These are phyloP conservation scores for Fusarium sp. DNA, from an alignment of 2,329 filamentous ascomycete genomes.

Conservation along the genomic window DNA sequence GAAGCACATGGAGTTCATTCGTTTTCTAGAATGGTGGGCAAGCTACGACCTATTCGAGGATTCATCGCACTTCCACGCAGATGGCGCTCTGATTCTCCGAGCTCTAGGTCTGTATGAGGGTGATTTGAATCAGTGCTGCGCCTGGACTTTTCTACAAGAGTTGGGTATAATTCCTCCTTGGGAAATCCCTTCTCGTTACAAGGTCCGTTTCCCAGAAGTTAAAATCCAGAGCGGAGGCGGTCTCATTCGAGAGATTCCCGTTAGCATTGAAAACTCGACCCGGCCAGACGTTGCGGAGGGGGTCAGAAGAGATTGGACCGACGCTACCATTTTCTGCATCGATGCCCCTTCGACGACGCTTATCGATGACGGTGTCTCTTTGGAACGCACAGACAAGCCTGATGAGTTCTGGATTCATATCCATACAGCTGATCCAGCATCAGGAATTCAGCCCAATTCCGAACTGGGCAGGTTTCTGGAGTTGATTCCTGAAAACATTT, in stretches of 20 bases:
- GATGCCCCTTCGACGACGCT: slow-evolving; percentile 75
- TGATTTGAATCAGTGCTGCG: slow-evolving; percentile 58
- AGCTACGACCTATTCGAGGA: slow-evolving; percentile 66
- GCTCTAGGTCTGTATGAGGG: slow-evolving; percentile 71
- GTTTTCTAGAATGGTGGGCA: slow-evolving; percentile 78
- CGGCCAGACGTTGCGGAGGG: slow-evolving; percentile 61
- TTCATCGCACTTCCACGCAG: slow-evolving; percentile 67
- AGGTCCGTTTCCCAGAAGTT: slow-evolving; percentile 66
- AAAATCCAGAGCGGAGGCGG: slow-evolving; percentile 59
- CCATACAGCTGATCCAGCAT: slow-evolving; percentile 83
- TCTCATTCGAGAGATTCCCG: slow-evolving; percentile 55
- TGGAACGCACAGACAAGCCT: slow-evolving; percentile 68
- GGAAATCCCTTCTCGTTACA: slow-evolving; percentile 76
- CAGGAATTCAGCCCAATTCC: slow-evolving; percentile 72
- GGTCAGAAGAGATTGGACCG: slow-evolving; percentile 69
- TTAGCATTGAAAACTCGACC: slow-evolving; percentile 52
- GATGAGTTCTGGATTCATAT: slow-evolving; percentile 80
- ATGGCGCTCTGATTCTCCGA: slow-evolving; percentile 75
- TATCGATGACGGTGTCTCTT: slow-evolving; percentile 83
- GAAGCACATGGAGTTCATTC: slow-evolving; percentile 65
- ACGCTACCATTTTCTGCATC: slow-evolving; percentile 78
- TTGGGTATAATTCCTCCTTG: slow-evolving; percentile 78
- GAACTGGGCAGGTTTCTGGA: slow-evolving; percentile 72
- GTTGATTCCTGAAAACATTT: slow-evolving; percentile 70
- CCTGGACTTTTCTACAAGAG: slow-evolving; percentile 80